A percentile compares a stretch with the other conserved stretches of the same genome.
Conservation (phyloP, 2,329 filamentous ascomycete species). For the Thelonectria blattea region DNA sequence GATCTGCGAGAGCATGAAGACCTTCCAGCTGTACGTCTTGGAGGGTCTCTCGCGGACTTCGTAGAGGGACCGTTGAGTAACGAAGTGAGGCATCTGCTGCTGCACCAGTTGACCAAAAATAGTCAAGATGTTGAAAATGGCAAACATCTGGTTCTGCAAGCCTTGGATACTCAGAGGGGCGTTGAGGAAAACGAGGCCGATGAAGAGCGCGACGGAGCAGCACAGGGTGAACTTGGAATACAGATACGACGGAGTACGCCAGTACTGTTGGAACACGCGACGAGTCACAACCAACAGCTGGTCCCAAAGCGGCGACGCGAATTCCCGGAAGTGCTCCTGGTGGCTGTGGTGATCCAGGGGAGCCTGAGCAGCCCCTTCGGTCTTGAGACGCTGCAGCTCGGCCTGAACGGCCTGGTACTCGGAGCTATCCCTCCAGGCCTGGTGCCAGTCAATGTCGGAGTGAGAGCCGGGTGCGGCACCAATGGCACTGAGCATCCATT, state of each 20-base stretch:
- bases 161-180: slow-evolving; percentile 75
- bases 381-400: slow-evolving; percentile 63
- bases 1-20: slow-evolving; percentile 84
- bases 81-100: slow-evolving; percentile 84
- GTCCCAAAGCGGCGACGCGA: slow-evolving; percentile 73
- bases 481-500: slow-evolving; percentile 39
- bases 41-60: slow-evolving; percentile 85
- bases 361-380: slow-evolving; percentile 51
- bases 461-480: slow-evolving; percentile 34
- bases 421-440: slow-evolving; percentile 46
- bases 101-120: slow-evolving; percentile 82
- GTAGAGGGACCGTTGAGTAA: slow-evolving; percentile 80
- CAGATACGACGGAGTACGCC: slow-evolving; percentile 88
- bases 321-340: slow-evolving; percentile 68
- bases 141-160: slow-evolving; percentile 87
- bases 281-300: slow-evolving; percentile 72
- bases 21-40: slow-evolving; percentile 84
- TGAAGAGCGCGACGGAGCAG: slow-evolving; percentile 70
- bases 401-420: slow-evolving; percentile 56
- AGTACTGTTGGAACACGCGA: slow-evolving; percentile 89
- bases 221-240: slow-evolving; percentile 82
- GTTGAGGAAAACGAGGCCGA: slow-evolving; percentile 81
- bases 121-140: slow-evolving; percentile 81
- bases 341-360: slow-evolving; percentile 38
- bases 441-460: slow-evolving; percentile 34